phyloP scores from a whole-genome alignment of 2,329 filamentous ascomycete genomes.

The Fusarium mangiferae region DNA sequence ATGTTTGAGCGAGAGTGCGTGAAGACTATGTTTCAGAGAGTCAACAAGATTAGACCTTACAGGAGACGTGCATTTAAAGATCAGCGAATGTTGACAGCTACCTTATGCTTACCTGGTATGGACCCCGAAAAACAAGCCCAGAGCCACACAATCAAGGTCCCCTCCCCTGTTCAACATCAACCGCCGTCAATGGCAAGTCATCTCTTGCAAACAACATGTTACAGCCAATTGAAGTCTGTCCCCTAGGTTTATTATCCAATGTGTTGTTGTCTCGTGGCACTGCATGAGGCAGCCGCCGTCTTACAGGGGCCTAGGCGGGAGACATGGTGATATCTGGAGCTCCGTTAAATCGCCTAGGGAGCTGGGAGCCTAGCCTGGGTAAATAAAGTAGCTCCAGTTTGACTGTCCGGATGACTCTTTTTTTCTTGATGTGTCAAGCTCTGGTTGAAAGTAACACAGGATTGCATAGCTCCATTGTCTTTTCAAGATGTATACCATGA shows the following conservation, averaged over 20 bases:
- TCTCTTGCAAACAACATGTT: conserved; percentile 15
- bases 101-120: background rate
- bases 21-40: background rate
- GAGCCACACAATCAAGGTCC: conserved; percentile 11
- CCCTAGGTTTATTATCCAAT: conserved; percentile 39
- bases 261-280: conserved; percentile 44
- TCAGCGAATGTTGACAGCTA: background rate
- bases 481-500: background rate
- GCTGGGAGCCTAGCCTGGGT: conserved; percentile 3
- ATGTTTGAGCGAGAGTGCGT: background rate
- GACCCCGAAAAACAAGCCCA: conserved; percentile 3
- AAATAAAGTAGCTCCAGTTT: background rate
- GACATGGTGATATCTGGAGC: conserved; percentile 17
- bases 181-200: conserved; percentile 7
- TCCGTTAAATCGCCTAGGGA: conserved; percentile 6
- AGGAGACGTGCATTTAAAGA: background rate
- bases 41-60: background rate
- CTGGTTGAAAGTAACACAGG: background rate
- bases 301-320: conserved; percentile 17
- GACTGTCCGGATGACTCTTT: conserved; percentile 17
- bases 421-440: background rate
- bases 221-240: conserved; percentile 16
- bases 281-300: conserved; percentile 45
- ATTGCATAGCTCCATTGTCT: background rate
- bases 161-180: conserved; percentile 13